These are phyloP conservation scores for Capsicum pubescens DNA, from an alignment of 257 asterid species.

Conservation along the genomic window DNA sequence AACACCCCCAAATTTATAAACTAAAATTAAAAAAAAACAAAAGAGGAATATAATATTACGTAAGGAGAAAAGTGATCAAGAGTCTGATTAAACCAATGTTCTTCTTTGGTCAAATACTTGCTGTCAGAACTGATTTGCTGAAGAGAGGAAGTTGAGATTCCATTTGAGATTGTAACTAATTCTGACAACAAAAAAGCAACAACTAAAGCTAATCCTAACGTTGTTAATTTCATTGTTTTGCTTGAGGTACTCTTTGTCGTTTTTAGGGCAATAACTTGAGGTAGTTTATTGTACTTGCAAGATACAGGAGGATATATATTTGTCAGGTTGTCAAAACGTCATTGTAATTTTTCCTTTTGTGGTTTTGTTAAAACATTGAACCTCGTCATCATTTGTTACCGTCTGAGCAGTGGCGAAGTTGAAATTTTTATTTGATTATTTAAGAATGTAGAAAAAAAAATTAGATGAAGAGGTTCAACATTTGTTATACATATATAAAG, in stretches of 20 bases:
- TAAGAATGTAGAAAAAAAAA: too few species aligned
- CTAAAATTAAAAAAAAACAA: too few species aligned
- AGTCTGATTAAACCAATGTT: constrained; percentile 78
- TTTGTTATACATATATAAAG: too few species aligned
- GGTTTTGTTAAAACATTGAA: too few species aligned
- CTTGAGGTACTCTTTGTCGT: neutral
- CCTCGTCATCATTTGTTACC: too few species aligned
- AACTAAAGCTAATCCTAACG: neutral
- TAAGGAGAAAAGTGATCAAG: constrained; percentile 95
- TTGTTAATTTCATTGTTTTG: neutral
- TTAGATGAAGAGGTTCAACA: too few species aligned
- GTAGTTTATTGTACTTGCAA: too few species aligned
- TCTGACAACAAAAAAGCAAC: constrained; percentile 20
- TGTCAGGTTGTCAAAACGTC: too few species aligned
- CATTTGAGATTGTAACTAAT: constrained; percentile 30
- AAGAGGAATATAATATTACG: constrained; percentile 41
- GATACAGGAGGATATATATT: too few species aligned
- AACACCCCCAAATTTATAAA: neutral
- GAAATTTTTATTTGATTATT: too few species aligned
- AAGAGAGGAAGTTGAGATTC: constrained; percentile 42
- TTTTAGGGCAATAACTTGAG: neutral
- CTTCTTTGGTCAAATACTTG: constrained; percentile 64
- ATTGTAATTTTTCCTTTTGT: too few species aligned
- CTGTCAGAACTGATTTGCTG: constrained; percentile 44
- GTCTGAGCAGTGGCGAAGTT: too few species aligned